Evolutionary conservation across 495 filamentous ascomycete genomes (phyloP), one percentile per base, ranked within the genome.

Genomic region (Saxophila tyrrhenica): DNA sequence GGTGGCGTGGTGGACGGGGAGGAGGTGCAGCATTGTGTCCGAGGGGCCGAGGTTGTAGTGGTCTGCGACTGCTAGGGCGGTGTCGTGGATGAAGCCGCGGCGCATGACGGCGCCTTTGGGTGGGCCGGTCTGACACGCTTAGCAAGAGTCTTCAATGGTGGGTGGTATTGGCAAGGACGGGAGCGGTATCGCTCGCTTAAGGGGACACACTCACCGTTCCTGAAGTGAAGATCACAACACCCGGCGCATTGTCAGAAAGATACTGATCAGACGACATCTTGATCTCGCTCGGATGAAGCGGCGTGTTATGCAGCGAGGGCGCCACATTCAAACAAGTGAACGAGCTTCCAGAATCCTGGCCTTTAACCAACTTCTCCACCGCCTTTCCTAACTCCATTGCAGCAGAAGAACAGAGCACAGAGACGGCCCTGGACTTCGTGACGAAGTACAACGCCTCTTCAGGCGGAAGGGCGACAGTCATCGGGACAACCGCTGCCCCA

Each of bases 1-100:
- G 0, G 73, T 74, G 8, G 72, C 72, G 56, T 77, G 74, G 49
- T 76, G 73, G 0, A 76, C 72, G 2, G 74, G 74, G 3, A 76
- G 62, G 1, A 73, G 53, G 39, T 77, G 74, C 10, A 70, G 57
- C 29, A 70, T 54, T 0, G 59, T 60, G 52, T 70, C 68, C 8
- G 57, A 38, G 17, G 57, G 59, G 9, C 35, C 59, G n/a, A 68
- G 54, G 17, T 29, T 16, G 53, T 68, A 70, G 54, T 65, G 63
- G 38, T 70, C 67, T 7, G 66, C 67, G 11, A 67, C 58, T n/a
- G 62, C 55, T 11, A 65, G 39, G 2, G 67, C 66, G 41, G 53
- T 56, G 29, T 67, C 66, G 50, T 61, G 65, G 23, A 64, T 59
- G 45, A 62, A 70, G 19, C 61, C 56, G 22, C 67, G 50, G 10